A percentile compares a stretch with the other conserved stretches of the same genome.
Evolutionary conservation across 257 asterid genomes (phyloP).

Genomic region (Ehretia macrophylla): DNA sequence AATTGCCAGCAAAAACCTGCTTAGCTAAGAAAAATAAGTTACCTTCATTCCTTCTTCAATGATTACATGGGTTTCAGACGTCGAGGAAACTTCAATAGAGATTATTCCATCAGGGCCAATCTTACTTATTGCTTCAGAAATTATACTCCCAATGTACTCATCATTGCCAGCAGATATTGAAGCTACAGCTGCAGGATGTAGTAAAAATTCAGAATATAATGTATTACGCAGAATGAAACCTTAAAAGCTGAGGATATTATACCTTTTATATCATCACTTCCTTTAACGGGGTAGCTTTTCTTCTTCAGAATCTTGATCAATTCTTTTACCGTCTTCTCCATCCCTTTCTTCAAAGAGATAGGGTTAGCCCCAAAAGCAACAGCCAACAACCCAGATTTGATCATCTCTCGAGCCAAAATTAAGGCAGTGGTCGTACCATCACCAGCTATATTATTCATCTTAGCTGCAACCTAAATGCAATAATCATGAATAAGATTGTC

Average conservation of each 20-base stretch:
- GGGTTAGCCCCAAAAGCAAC: constrained; percentile 90
- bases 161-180: constrained; percentile 96
- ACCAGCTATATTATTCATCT: constrained; percentile 81
- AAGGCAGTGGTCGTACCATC: constrained; percentile 97
- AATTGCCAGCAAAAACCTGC: not conserved
- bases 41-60: constrained; percentile 99
- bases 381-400: constrained; percentile 69
- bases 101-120: constrained; percentile 93
- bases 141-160: constrained; percentile 63
- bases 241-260: constrained; percentile 2
- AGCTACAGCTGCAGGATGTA: constrained; percentile 69
- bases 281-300: constrained; percentile 57
- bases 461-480: constrained; percentile 63
- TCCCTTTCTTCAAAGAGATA: constrained; percentile 70
- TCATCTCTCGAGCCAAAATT: constrained; percentile 87
- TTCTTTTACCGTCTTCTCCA: constrained; percentile 66
- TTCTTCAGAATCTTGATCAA: constrained; percentile 53
- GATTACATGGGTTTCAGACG: constrained; percentile 64
- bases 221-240: constrained; percentile 1
- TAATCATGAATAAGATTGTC: not conserved
- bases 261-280: constrained; percentile 78
- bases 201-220: not conserved
- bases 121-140: constrained; percentile 82
- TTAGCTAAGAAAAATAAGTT: constrained; percentile 8
- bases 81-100: constrained; percentile 73